Conservation (phyloP, 2,329 filamentous ascomycete species). For the Colletotrichum horii region DNA sequence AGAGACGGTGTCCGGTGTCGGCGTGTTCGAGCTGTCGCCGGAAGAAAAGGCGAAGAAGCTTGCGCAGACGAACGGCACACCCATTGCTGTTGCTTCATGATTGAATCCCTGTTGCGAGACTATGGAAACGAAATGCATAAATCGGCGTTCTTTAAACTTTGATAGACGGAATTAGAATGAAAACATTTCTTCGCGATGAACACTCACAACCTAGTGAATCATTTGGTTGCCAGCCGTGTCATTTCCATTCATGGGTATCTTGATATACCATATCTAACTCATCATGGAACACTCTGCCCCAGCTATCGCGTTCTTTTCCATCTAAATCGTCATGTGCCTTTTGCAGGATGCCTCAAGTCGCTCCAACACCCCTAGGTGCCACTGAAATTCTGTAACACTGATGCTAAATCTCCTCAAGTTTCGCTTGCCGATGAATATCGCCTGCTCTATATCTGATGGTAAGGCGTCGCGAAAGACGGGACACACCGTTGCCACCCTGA, state of each 20-base stretch:
- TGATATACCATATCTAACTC: not conserved
- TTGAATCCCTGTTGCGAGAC: accelerated
- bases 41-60: conserved; percentile 27
- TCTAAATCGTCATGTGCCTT: not conserved
- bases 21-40: conserved; percentile 32
- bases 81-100: not conserved
- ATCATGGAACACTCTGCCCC: not conserved
- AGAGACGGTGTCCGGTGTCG: conserved; percentile 29
- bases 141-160: not conserved
- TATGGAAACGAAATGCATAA: not conserved
- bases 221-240: not conserved
- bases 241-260: not conserved
- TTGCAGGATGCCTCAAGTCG: conserved; percentile 18
- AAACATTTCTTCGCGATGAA: not conserved
- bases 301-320: not conserved
- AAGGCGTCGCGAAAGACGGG: conserved; percentile 19
- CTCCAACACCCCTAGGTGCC: conserved; percentile 25
- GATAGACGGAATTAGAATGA: not conserved
- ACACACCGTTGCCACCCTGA: conserved; percentile 24
- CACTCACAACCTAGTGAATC: not conserved
- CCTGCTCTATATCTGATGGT: conserved; percentile 23
- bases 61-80: not conserved
- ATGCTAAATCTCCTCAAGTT: conserved; percentile 26
- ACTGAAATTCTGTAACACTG: conserved; percentile 26
- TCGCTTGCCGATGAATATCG: conserved; percentile 22